These are phyloP conservation scores for Sideroxylon spinosum DNA, from an alignment of 179 eudicot genomes.

Conservation along the genomic window DNA sequence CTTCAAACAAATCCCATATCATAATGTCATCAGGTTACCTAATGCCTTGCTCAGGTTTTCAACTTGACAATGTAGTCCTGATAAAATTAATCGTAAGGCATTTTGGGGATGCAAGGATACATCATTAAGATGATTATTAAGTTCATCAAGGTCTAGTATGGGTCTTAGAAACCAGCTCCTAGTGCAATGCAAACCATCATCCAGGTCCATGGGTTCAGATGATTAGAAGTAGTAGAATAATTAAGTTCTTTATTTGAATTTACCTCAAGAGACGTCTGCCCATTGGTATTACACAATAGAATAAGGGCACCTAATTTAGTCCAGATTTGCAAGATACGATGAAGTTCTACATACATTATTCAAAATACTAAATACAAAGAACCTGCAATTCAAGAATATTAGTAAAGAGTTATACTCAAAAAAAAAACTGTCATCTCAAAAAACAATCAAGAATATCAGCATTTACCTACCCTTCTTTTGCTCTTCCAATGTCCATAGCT, in stretches of 20 bases:
- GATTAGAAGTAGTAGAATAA: slow-evolving; percentile 12
- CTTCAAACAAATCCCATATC: slow-evolving; percentile 7
- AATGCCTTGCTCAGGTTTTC: background rate
- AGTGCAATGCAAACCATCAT: slow-evolving; percentile 27
- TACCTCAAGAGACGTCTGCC: slow-evolving; percentile 94
- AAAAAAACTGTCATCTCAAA: background rate
- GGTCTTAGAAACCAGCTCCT: slow-evolving; percentile 99
- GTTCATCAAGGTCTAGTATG: slow-evolving; percentile 64
- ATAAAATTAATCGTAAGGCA: background rate
- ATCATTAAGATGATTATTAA: slow-evolving; percentile 78
- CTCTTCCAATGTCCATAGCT: slow-evolving; percentile 99
- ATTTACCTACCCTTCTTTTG: slow-evolving; percentile 83
- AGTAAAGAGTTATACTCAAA: slow-evolving; percentile 9
- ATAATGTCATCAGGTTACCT: background rate
- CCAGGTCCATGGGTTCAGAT: slow-evolving; percentile 4
- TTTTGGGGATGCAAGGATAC: slow-evolving; percentile 56
- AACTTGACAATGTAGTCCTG: background rate
- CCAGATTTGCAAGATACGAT: slow-evolving; percentile 5
- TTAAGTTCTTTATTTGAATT: slow-evolving; percentile 13
- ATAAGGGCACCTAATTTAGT: slow-evolving; percentile 20
- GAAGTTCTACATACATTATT: slow-evolving; percentile 60
- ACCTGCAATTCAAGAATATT: slow-evolving; percentile 42
- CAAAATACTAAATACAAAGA: slow-evolving; percentile 97
- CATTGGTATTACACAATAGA: slow-evolving; percentile 91
- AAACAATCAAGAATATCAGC: slow-evolving; percentile 21